These are phyloP conservation scores for Aureobasidium sp. DNA, from an alignment of 2,329 filamentous ascomycete species.

Conservation along the genomic window DNA sequence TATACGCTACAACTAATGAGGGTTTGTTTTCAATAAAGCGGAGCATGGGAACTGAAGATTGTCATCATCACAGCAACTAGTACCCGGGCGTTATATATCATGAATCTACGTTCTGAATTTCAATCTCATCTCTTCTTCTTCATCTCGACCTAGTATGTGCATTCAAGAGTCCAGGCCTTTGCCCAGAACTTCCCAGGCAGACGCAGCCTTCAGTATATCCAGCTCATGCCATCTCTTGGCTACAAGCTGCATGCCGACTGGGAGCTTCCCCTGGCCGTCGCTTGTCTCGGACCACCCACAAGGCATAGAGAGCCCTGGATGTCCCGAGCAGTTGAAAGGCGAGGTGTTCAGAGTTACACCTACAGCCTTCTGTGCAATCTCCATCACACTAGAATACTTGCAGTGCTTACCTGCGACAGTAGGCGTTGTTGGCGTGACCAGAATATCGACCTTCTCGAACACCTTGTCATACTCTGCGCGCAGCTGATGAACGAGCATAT, in stretches of 20 bases:
- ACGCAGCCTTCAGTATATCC: slow-evolving; percentile 30
- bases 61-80: slow-evolving; percentile 2
- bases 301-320: slow-evolving; percentile 45
- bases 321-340: slow-evolving; percentile 46
- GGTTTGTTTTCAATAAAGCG: slow-evolving; percentile 5
- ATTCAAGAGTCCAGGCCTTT: slow-evolving; percentile 13
- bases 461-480: slow-evolving; percentile 43
- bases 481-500: slow-evolving; percentile 42
- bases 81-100: slow-evolving; percentile 13
- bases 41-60: slow-evolving; percentile 14
- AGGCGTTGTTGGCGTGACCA: slow-evolving; percentile 44
- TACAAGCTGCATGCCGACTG: slow-evolving; percentile 33
- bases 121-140: neutral
- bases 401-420: slow-evolving; percentile 40
- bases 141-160: neutral
- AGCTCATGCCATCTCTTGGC: slow-evolving; percentile 30
- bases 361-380: slow-evolving; percentile 32
- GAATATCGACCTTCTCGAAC: slow-evolving; percentile 40
- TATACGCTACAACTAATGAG: neutral
- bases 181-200: slow-evolving; percentile 31
- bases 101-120: neutral
- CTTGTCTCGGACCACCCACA: slow-evolving; percentile 29
- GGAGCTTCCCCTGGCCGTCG: slow-evolving; percentile 26
- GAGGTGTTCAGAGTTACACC: slow-evolving; percentile 40
- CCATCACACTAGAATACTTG: slow-evolving; percentile 24